Evolutionary conservation across 1,284 basidiomycete species (phyloP).

Genomic region (Malassezia arunalokei): DNA sequence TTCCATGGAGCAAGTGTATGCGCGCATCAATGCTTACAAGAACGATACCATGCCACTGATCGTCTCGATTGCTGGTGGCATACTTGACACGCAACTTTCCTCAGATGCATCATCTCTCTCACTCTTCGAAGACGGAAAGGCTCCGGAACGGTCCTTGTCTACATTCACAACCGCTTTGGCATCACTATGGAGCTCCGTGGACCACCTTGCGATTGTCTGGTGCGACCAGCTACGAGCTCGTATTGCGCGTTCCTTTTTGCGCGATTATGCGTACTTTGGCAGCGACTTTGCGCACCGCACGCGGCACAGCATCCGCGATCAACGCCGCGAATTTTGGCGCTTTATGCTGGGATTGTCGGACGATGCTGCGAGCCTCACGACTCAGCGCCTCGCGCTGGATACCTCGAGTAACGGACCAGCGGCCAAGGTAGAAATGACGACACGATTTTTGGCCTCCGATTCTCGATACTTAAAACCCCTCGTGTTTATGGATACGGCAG

Average conservation of each 20-base stretch:
- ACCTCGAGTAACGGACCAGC: neutral
- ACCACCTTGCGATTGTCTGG: slow-evolving; percentile 95
- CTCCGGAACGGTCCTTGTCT: slow-evolving; percentile 20
- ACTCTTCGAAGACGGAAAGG: slow-evolving; percentile 19
- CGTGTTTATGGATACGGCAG: neutral
- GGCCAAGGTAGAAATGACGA: neutral
- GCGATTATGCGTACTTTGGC: slow-evolving; percentile 25
- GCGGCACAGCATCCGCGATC: slow-evolving; percentile 11
- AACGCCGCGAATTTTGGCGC: slow-evolving; percentile 29
- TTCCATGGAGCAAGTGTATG: slow-evolving; percentile 64
- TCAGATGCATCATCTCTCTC: slow-evolving; percentile 76
- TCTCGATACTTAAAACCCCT: neutral
- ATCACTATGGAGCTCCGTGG: slow-evolving; percentile 84
- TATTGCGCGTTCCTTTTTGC: slow-evolving; percentile 52
- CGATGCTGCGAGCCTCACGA: slow-evolving; percentile 3
- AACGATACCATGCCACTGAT: slow-evolving; percentile 51
- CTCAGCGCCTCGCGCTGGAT: neutral
- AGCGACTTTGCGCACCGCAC: slow-evolving; percentile 17
- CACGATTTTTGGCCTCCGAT: neutral
- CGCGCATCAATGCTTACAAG: slow-evolving; percentile 30
- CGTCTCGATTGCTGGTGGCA: slow-evolving; percentile 78
- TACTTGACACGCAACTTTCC: slow-evolving; percentile 79
- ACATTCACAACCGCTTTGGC: slow-evolving; percentile 71
- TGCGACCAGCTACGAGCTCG: slow-evolving; percentile 90
- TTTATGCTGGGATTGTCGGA: slow-evolving; percentile 19